Evolutionary conservation across 192 early-diverging fungal species (phyloP).

Genomic region (Dissophora ornata): DNA sequence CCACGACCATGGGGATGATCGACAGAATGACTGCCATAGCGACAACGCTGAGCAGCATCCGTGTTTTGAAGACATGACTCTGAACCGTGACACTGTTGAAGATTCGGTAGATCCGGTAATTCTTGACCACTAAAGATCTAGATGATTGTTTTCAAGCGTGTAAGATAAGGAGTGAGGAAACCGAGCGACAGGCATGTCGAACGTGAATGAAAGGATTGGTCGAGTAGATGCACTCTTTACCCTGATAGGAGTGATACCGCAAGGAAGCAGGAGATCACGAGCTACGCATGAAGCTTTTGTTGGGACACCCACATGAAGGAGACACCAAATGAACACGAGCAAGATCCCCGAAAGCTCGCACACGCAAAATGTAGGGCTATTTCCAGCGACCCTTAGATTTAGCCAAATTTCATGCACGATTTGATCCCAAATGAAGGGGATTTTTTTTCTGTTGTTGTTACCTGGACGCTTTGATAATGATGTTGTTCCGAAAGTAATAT

Average conservation of each 20-base stretch:
- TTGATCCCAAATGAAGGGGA: no score
- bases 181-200: neutral
- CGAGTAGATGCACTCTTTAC: no score
- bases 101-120: constrained; percentile 63
- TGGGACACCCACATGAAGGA: constrained; percentile 50
- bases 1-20: neutral
- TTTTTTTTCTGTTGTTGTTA: no score
- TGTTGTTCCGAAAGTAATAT: constrained; percentile 35
- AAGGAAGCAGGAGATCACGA: constrained; percentile 23
- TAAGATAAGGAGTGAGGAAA: neutral
- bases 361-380: constrained; percentile 59
- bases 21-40: neutral
- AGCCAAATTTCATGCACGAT: neutral
- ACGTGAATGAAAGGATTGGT: no score
- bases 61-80: constrained; percentile 18
- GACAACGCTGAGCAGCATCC: constrained; percentile 6
- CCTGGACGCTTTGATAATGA: constrained; percentile 59
- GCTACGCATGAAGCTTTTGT: constrained; percentile 30
- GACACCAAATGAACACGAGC: constrained; percentile 41
- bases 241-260: constrained; percentile 38
- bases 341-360: constrained; percentile 59
- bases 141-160: neutral
- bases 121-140: constrained; percentile 62
- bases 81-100: constrained; percentile 51
- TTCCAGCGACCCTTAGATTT: neutral